Base-by-base conservation (phyloP, 2,329 filamentous ascomycete species). In the Kalmusia sp. region DNA sequence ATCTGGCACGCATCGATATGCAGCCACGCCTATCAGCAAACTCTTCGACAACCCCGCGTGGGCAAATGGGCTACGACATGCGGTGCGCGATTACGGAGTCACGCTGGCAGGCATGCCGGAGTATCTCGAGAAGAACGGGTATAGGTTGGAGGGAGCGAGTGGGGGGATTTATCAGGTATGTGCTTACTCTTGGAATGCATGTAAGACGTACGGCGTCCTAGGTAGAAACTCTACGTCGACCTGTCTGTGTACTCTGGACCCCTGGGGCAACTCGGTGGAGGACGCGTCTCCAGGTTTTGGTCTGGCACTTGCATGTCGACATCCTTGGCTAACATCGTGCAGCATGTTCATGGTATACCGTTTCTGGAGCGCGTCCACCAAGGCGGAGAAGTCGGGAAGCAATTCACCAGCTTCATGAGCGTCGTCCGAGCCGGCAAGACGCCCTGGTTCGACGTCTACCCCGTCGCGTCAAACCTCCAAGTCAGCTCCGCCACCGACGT, bases 391-490 rank as follows among this genome's bases (percentile, higher is more conserved):
- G 28, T 35, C 2, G 30, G 28, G 15, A 14, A 12, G 22, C 17
- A 47, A 30, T 47, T 47, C 43, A 24, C 30, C 17, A 47, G 17
- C 30, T 47, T 47, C 30, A 47, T 47, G 43, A 17, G 19, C 9
- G 43, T 24, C 14, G 30, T 47, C 6, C 43, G 43, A 24, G 30
- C 4, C 6, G 43, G 43, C 5, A 31, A 47, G 17, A 47, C 7
- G 12, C 30, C 43, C 8, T 47, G 43, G 43, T 35, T 24, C 8
- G 43, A 47, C 5, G 21, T 34, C 15, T 47, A 35, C 21, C 43
- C 43, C 12, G 19, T 47, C 43, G 31, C 28, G 14, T 28, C 34
- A 6, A 22, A 24, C n/a, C 17, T 47, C 11, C 6, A 35, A 2
- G 28, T 24, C 4, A 2, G 4, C n/a, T 37, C 33, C 7, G 30